Evolutionary conservation across 164 flowering plant genomes (phyloP).

Genomic region (Santalum album): DNA sequence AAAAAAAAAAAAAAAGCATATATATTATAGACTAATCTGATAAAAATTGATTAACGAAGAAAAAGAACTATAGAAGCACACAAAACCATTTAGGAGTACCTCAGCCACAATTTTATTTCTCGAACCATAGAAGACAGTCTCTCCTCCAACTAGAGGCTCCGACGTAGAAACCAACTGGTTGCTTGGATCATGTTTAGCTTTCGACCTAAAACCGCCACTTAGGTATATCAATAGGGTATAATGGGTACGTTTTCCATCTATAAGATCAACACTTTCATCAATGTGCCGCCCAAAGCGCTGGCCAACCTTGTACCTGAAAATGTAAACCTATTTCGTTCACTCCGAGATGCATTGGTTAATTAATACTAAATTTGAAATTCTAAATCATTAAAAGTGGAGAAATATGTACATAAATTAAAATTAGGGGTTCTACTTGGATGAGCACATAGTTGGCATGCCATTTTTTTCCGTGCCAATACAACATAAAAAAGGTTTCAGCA

Average conservation of each 20-base stretch:
- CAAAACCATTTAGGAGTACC: slow-evolving; percentile 33
- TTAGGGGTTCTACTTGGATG: too few species aligned
- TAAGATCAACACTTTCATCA: slow-evolving; percentile 88
- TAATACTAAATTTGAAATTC: not conserved
- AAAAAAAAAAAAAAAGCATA: too few species aligned
- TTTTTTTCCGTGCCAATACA: too few species aligned
- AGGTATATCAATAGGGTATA: slow-evolving; percentile 83
- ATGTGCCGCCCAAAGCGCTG: slow-evolving; percentile 91
- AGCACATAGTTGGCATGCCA: too few species aligned
- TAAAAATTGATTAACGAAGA: not conserved
- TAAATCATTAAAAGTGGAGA: not conserved
- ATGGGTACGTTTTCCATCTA: slow-evolving; percentile 55
- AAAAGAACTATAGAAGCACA: not conserved
- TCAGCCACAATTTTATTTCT: slow-evolving; percentile 75
- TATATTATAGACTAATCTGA: not conserved
- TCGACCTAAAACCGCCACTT: slow-evolving; percentile 46
- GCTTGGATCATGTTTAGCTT: slow-evolving; percentile 23
- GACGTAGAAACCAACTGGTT: slow-evolving; percentile 22
- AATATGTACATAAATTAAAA: too few species aligned
- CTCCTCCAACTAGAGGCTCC: slow-evolving; percentile 76
- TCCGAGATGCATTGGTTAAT: too few species aligned
- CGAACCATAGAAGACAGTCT: slow-evolving; percentile 86
- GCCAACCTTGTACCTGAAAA: slow-evolving; percentile 71
- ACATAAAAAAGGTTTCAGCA: too few species aligned
- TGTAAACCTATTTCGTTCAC: not conserved